Conservation (phyloP, 2,329 filamentous ascomycete genomes). For the Aspergillus sergii region DNA sequence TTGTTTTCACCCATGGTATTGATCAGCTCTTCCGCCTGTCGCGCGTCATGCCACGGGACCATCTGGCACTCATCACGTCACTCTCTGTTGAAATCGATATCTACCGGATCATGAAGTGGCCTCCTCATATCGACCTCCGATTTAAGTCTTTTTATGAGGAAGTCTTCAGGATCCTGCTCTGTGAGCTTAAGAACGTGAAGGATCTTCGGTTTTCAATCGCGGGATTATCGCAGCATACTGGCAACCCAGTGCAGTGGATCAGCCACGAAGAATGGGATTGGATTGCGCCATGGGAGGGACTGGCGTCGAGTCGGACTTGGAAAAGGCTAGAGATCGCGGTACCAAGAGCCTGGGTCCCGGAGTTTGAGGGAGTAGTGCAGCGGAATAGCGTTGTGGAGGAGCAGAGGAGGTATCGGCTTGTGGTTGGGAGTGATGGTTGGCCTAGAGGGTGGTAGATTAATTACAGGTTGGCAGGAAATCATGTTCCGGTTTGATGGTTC, state of each 20-base stretch:
- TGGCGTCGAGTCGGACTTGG: conserved; percentile 8
- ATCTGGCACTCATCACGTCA: conserved; percentile 5
- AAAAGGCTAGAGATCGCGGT: conserved; percentile 11
- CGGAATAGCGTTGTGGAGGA: not conserved
- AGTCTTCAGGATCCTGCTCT: conserved; percentile 4
- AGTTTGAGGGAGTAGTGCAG: conserved; percentile 1
- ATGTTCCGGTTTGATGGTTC: not conserved
- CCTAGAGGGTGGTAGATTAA: conserved; percentile 8
- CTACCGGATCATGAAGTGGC: conserved; percentile 6
- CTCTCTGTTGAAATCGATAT: conserved; percentile 15
- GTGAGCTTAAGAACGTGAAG: not conserved
- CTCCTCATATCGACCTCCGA: not conserved
- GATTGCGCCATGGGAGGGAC: conserved; percentile 11
- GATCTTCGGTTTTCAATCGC: conserved; percentile 9
- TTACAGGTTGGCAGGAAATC: not conserved
- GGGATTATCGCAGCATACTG: conserved; percentile 3
- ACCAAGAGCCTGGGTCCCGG: not conserved
- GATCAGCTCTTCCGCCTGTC: conserved; percentile 15
- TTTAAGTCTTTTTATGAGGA: conserved; percentile 8
- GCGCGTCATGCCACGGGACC: conserved; percentile 2
- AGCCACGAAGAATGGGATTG: conserved; percentile 3
- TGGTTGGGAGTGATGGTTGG: conserved; percentile 8
- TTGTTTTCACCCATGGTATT: conserved; percentile 15
- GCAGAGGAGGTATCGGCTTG: conserved; percentile 4
- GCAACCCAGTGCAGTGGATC: not conserved